Percentiles rank a stretch among this genome's conserved stretches.
Evolutionary conservation across 2,329 filamentous ascomycete genomes (phyloP).

Genomic region (Teratosphaeria epicoccoides): DNA sequence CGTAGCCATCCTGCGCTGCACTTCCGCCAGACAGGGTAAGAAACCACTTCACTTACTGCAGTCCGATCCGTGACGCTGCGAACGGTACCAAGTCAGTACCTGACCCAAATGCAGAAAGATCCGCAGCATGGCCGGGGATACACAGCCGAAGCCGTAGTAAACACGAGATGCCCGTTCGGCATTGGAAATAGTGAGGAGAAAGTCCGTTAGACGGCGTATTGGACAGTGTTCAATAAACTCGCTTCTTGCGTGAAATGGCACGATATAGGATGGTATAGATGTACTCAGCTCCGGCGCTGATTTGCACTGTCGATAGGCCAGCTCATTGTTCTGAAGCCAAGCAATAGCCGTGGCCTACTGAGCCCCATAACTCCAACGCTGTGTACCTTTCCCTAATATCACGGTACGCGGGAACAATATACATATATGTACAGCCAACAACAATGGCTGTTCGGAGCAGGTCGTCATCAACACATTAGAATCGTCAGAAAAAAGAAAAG

Average conservation of each 20-base stretch:
- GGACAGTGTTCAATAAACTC: not conserved
- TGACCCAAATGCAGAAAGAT: not conserved
- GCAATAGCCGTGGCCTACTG: not conserved
- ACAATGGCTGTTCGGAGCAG: not conserved
- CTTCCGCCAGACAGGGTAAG: not conserved
- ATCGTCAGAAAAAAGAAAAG: not conserved
- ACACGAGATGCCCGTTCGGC: not conserved
- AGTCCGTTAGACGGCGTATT: not conserved
- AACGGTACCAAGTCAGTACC: too few species aligned
- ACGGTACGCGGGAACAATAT: not conserved
- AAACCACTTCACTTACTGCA: not conserved
- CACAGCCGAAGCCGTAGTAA: not conserved
- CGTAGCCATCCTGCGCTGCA: too few species aligned
- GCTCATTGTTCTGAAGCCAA: not conserved
- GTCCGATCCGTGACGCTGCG: not conserved
- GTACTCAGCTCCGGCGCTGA: not conserved
- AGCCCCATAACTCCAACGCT: not conserved
- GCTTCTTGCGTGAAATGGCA: not conserved
- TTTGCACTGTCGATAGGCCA: not conserved
- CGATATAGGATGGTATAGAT: not conserved
- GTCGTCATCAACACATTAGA: not conserved
- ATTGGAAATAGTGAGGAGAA: not conserved
- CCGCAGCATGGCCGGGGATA: not conserved
- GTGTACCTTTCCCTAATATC: not conserved
- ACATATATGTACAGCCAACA: not conserved